Conservation (phyloP, 371 early-diverging fungal genomes). For the Lichtheimia ramosa region DNA sequence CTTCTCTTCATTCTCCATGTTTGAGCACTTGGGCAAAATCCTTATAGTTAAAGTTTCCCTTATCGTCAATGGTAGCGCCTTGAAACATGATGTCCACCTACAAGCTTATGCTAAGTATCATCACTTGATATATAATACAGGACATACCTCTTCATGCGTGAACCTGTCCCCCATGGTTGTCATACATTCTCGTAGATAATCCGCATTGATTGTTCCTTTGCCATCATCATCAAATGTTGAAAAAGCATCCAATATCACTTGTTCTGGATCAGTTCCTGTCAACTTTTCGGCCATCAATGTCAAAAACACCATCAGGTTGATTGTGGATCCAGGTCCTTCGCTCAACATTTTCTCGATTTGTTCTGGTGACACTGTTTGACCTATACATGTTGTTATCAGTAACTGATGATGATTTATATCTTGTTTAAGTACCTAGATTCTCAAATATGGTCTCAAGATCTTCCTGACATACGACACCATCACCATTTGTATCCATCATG, state of each 20-base stretch:
- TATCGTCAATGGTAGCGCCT: slow-evolving; percentile 79
- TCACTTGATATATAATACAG: too few species aligned
- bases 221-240: slow-evolving; percentile 85
- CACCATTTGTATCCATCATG: slow-evolving; percentile 89
- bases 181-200: slow-evolving; percentile 80
- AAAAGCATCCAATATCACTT: slow-evolving; percentile 84
- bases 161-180: slow-evolving; percentile 90
- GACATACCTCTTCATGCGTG: slow-evolving; percentile 81
- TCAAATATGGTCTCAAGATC: slow-evolving; percentile 86
- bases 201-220: slow-evolving; percentile 81
- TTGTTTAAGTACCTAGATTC: slow-evolving; percentile 30
- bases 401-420: neutral
- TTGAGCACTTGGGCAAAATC: slow-evolving; percentile 91
- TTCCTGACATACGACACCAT: slow-evolving; percentile 83
- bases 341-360: slow-evolving; percentile 90
- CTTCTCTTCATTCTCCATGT: slow-evolving; percentile 95
- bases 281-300: slow-evolving; percentile 95
- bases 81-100: slow-evolving; percentile 94
- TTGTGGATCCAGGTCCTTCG: slow-evolving; percentile 78
- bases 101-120: too few species aligned
- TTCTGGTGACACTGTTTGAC: slow-evolving; percentile 80
- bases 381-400: slow-evolving; percentile 30
- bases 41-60: slow-evolving; percentile 86
- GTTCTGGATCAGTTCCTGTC: slow-evolving; percentile 86
- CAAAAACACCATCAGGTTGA: slow-evolving; percentile 93